A percentile compares a stretch with the other conserved stretches of the same genome.
Evolutionary conservation across 2,329 filamentous ascomycete species (phyloP).

Genomic region (Xylaria sp.): DNA sequence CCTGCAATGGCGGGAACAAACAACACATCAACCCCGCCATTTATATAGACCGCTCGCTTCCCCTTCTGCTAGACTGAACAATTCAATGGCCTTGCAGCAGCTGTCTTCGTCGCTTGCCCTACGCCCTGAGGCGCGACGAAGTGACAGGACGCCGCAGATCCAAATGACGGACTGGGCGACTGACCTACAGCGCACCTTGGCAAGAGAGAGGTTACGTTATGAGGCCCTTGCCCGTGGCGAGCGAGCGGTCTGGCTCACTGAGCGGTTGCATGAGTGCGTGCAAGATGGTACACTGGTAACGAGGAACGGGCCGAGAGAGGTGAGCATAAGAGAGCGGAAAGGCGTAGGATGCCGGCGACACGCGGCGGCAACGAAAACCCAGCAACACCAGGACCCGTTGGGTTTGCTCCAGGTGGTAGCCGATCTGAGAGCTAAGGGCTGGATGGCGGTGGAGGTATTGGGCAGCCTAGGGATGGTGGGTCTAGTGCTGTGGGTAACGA

Average conservation of each 20-base stretch:
- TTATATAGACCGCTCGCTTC: conserved; percentile 46
- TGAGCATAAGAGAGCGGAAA: conserved; percentile 36
- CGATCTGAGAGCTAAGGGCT: conserved; percentile 67
- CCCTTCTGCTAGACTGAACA: conserved; percentile 23
- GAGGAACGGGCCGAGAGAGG: conserved; percentile 46
- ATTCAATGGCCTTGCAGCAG: conserved; percentile 16
- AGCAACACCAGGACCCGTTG: conserved; percentile 72
- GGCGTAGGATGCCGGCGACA: conserved; percentile 21
- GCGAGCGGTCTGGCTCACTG: conserved; percentile 71
- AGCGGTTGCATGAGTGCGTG: conserved; percentile 69
- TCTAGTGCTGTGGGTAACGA: conserved; percentile 66
- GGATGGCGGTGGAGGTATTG: conserved; percentile 73
- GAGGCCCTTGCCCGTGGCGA: conserved; percentile 67
- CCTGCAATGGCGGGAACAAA: conserved; percentile 66
- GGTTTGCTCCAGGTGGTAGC: conserved; percentile 75
- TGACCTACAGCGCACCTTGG: conserved; percentile 77
- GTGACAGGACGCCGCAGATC: conserved; percentile 52
- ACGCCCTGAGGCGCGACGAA: conserved; percentile 49
- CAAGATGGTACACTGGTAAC: conserved; percentile 67
- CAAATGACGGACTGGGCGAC: conserved; percentile 81
- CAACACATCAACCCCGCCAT: conserved; percentile 36
- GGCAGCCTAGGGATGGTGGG: conserved; percentile 77
- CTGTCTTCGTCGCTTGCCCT: conserved; percentile 63
- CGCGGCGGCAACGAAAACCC: conserved; percentile 28
- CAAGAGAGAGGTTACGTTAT: conserved; percentile 73